phyloP scores from a whole-genome alignment of 495 filamentous ascomycete genomes.

The Hypoxylon intermedium region DNA sequence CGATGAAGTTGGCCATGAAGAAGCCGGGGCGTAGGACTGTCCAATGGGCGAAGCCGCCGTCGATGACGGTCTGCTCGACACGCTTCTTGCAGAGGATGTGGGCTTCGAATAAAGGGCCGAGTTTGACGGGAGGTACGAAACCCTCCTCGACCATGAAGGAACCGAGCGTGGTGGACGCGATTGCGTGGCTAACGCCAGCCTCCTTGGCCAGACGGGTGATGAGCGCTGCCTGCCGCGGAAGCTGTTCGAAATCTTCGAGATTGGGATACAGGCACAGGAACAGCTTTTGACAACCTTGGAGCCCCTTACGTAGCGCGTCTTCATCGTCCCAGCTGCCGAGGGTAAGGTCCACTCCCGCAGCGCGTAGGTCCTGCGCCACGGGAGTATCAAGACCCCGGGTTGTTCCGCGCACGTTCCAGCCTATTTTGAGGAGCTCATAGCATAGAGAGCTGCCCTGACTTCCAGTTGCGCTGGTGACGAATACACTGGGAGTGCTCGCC shows the following conservation, averaged over 20 bases:
- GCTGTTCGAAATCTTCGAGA: conserved; percentile 6
- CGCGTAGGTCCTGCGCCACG: neutral
- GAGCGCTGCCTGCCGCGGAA: conserved; percentile 39
- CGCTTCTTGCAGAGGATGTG: conserved; percentile 41
- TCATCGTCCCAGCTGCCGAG: conserved; percentile 51
- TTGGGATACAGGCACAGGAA: conserved; percentile 56
- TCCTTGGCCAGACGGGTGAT: conserved; percentile 50
- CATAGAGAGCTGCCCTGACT: conserved; percentile 55
- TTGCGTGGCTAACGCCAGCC: conserved; percentile 42
- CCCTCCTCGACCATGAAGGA: conserved; percentile 36
- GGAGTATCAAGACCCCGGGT: conserved; percentile 38
- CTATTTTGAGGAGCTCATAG: conserved; percentile 44
- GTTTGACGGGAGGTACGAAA: conserved; percentile 29
- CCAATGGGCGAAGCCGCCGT: conserved; percentile 49
- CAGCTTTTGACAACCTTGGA: conserved; percentile 49
- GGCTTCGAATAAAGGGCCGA: conserved; percentile 29
- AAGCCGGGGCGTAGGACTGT: conserved; percentile 57
- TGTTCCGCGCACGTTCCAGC: conserved; percentile 45
- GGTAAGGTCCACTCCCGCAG: conserved; percentile 43
- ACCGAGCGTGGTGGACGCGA: conserved; percentile 49
- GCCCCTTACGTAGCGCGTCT: conserved; percentile 40
- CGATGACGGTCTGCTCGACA: conserved; percentile 49
- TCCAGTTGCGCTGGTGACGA: conserved; percentile 59
- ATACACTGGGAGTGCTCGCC: conserved; percentile 31
- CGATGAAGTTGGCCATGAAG: conserved; percentile 60